Percentiles rank a stretch among this genome's conserved stretches.
phyloP scores from a whole-genome alignment of 768 basidiomycete genomes.

The Multifurca ochricompacta region DNA sequence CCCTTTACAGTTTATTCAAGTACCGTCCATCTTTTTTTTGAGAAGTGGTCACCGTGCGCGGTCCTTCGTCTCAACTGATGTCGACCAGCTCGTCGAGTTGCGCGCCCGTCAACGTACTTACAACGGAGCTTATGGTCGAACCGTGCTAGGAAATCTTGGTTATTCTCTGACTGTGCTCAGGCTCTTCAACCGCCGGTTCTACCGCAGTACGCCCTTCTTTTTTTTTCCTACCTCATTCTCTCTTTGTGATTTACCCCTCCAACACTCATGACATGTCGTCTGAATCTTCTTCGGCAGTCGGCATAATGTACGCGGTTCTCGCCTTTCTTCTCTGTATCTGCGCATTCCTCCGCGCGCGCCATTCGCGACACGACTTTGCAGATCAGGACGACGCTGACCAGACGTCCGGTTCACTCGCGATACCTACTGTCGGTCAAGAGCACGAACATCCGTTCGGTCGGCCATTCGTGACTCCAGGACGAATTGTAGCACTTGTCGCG shows the following conservation, averaged over 20 bases:
- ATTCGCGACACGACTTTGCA: conserved; percentile 70
- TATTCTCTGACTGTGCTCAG: conserved; percentile 68
- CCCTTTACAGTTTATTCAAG: background rate
- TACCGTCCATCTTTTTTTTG: background rate
- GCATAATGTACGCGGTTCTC: conserved; percentile 57
- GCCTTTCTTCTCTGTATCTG: conserved; percentile 51
- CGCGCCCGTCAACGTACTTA: conserved; percentile 78
- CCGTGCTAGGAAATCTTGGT: conserved; percentile 64
- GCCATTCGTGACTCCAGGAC: conserved; percentile 76
- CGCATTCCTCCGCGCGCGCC: conserved; percentile 53
- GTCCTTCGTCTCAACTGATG: conserved; percentile 30
- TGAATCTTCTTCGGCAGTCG: conserved; percentile 31
- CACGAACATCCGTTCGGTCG: conserved; percentile 59
- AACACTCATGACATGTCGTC: background rate
- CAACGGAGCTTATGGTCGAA: conserved; percentile 73
- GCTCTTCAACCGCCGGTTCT: conserved; percentile 71
- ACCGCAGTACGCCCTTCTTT: conserved; percentile 45
- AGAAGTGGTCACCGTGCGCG: conserved; percentile 30
- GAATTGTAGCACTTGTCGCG: conserved; percentile 56
- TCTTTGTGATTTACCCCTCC: background rate
- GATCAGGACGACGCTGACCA: conserved; percentile 31
- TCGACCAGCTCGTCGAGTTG: conserved; percentile 47
- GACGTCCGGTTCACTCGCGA: conserved; percentile 28
- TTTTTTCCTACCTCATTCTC: background rate
- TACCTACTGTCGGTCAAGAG: conserved; percentile 55